Base-by-base conservation (phyloP, 495 filamentous ascomycete genomes). In the Penicillium atrosanguineum region DNA sequence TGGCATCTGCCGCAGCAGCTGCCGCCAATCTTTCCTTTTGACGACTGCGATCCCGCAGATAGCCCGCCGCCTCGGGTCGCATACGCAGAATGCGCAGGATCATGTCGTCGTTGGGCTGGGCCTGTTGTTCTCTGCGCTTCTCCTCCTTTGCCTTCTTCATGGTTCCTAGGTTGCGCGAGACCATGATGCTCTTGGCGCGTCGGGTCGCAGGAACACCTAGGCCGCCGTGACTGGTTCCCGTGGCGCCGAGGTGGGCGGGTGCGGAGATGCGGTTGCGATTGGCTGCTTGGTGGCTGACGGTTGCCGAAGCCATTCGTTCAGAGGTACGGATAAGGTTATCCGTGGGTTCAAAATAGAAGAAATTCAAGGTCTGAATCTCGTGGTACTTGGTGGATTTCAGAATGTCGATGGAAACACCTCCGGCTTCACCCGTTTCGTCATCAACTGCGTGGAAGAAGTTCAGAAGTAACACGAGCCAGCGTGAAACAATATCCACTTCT, bases 91-190 rank as follows among this genome's bases (percentile, higher is more conserved):
- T 97, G 14, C 94, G 82, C 37, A 99, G 72, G 55, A 99, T 97
- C 89, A 97, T 97, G 67, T 99, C 94, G 67, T 99, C 94, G 66
- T 87, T 96, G 7, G 95, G 92, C 59, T 97, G 95, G 4, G 95
- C 93, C 68, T 99, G 94, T 12, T 89, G 89, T 65, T 97, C 93
- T 56, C 89, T 90, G 47, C 94, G 80, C 71, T 96, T 97, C 70
- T 96, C 93, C 66, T 94, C 90, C 63, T 99, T 99, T 41, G 87
- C 89, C 64, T 92, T 89, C 62, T 80, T 85, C 91, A 99, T 97
- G 11, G 95, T 97, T 37, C 94, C 93, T 29, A 99, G 73, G 65
- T 99, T 99, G 28, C 91, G 85, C 59, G 84, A 90, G 65, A 95
- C 86, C 88, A 97, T 90, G 71, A 99, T 93, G 53, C 84, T 90